phyloP scores from a whole-genome alignment of 1,139 yeast species.

The Suhomyces bolitotheri region DNA sequence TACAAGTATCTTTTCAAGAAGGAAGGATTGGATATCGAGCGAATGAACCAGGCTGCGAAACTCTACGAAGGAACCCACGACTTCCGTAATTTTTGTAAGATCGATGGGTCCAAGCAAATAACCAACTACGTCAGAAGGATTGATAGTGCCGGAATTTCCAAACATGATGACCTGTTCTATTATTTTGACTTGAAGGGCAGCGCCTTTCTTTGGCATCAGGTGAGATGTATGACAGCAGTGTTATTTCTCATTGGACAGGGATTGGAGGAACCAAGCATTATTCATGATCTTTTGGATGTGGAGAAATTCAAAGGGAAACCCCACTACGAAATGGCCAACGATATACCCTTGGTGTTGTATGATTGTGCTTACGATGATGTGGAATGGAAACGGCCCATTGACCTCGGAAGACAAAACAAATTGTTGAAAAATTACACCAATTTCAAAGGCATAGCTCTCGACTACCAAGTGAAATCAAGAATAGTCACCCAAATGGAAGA shows the following conservation, averaged over 20 bases:
- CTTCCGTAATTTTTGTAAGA: conserved; percentile 89
- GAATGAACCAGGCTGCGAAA: conserved; percentile 71
- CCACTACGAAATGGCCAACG: conserved; percentile 85
- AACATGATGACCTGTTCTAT: conserved; percentile 47
- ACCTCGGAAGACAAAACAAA: conserved; percentile 19
- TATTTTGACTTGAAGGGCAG: conserved; percentile 81
- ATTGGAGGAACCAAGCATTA: conserved; percentile 60
- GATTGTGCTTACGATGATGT: conserved; percentile 78
- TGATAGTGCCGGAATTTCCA: conserved; percentile 50
- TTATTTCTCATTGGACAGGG: conserved; percentile 79
- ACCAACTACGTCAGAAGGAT: conserved; percentile 69
- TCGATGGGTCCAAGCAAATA: conserved; percentile 92
- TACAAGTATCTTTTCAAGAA: conserved; percentile 75
- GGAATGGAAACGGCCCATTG: conserved; percentile 55
- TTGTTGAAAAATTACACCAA: conserved; percentile 28
- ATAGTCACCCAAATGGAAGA: conserved; percentile 34
- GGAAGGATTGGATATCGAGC: conserved; percentile 56
- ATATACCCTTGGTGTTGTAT: conserved; percentile 82
- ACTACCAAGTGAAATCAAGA: conserved; percentile 38
- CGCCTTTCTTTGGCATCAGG: conserved; percentile 98
- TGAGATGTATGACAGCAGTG: conserved; percentile 89
- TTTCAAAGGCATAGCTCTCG: conserved; percentile 33
- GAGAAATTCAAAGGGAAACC: conserved; percentile 69
- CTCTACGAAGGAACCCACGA: conserved; percentile 77
- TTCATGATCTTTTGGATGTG: conserved; percentile 60